Evolutionary conservation across 169 alveolate species (phyloP).

Genomic region (Cryptosporidium ryanae): DNA sequence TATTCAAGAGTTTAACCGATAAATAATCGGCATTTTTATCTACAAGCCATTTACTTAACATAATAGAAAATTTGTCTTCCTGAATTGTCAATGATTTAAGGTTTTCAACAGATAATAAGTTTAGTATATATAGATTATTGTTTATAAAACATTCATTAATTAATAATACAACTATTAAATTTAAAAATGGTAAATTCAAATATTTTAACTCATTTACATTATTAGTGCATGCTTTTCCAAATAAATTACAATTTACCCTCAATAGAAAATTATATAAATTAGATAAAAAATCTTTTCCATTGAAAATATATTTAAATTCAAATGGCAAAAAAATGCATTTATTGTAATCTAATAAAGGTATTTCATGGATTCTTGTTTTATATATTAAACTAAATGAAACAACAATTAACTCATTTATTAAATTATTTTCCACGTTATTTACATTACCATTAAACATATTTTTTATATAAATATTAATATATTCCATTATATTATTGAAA

Average conservation of each 20-base stretch:
- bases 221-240: background rate
- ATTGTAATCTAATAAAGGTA: constrained; percentile 2
- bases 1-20: background rate
- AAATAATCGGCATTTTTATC: background rate
- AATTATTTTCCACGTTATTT: background rate
- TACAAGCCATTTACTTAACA: constrained; percentile 10
- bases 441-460: background rate
- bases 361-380: constrained; percentile 48
- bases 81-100: background rate
- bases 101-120: background rate
- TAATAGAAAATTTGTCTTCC: constrained; percentile 1
- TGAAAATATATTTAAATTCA: constrained; percentile 10
- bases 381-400: constrained; percentile 35
- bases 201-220: background rate
- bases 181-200: constrained; percentile 2
- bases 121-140: background rate
- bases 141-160: background rate
- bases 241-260: background rate
- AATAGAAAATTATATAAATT: constrained; percentile 5
- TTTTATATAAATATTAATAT: background rate
- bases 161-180: constrained; percentile 19
- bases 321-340: constrained; percentile 10
- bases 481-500: background rate
- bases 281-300: background rate
- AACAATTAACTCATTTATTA: background rate